phyloP scores from a whole-genome alignment of 371 early-diverging fungal species.

The Rhizopus arrhizus region DNA sequence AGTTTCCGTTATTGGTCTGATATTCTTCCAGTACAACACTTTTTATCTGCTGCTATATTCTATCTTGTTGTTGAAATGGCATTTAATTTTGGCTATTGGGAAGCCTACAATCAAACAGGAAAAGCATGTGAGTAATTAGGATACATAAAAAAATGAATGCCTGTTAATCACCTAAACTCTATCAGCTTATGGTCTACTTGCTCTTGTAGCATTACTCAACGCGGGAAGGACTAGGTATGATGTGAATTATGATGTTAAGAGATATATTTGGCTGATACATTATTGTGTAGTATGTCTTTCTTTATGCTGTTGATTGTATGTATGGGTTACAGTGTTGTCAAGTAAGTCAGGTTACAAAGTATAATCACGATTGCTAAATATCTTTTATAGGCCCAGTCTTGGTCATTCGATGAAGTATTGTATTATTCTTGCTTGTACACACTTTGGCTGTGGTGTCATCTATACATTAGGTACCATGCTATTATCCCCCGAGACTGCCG shows the following conservation, averaged over 20 bases:
- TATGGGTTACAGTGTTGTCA: constrained; percentile 94
- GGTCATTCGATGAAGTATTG: constrained; percentile 90
- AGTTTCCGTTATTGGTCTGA: constrained; percentile 83
- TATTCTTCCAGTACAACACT: constrained; percentile 87
- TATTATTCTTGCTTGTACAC: constrained; percentile 71
- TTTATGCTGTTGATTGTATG: constrained; percentile 94
- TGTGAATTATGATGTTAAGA: neutral
- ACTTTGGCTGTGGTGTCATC: constrained; percentile 87
- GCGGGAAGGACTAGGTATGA: constrained; percentile 81
- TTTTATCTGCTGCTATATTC: constrained; percentile 79
- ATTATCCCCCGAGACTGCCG: constrained; percentile 71
- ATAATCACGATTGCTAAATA: constrained; percentile 4
- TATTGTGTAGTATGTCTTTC: constrained; percentile 71
- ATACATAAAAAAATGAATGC: neutral
- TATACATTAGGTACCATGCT: constrained; percentile 85
- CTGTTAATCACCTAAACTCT: neutral
- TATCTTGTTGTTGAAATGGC: constrained; percentile 90
- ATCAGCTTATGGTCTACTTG: constrained; percentile 60
- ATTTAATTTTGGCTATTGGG: constrained; percentile 86
- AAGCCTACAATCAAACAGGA: constrained; percentile 73
- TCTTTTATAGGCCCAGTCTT: constrained; percentile 76
- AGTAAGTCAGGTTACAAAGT: constrained; percentile 44
- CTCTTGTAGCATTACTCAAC: constrained; percentile 77
- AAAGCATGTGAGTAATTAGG: constrained; percentile 51
- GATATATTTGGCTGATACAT: neutral